Evolutionary conservation across 2,329 filamentous ascomycete species (phyloP).

Genomic region (Botryotinia narcissicola): DNA sequence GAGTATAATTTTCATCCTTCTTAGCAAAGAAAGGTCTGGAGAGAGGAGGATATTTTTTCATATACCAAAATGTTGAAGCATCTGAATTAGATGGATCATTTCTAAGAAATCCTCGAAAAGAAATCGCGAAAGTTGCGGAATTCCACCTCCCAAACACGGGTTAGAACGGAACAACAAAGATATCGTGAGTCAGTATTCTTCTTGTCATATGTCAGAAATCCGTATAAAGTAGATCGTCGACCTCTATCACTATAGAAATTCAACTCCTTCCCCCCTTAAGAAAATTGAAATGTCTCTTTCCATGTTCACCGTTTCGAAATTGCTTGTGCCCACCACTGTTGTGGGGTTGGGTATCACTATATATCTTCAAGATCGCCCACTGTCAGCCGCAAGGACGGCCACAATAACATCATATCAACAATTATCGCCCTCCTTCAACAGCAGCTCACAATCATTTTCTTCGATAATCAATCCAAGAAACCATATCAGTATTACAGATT

Average conservation of each 20-base stretch:
- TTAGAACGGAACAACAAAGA: background rate
- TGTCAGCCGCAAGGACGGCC: background rate
- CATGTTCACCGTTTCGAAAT: background rate
- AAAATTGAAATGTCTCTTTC: background rate
- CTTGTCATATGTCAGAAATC: background rate
- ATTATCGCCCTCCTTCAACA: background rate
- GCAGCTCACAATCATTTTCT: background rate
- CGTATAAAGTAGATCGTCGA: background rate
- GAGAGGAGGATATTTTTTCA: background rate
- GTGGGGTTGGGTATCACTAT: background rate
- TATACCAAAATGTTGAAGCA: background rate
- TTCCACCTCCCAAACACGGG: background rate
- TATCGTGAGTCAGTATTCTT: background rate
- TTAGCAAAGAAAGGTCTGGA: background rate
- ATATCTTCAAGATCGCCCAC: conserved; percentile 4
- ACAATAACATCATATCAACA: background rate
- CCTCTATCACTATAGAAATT: background rate
- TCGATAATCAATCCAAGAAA: background rate
- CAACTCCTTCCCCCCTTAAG: no score
- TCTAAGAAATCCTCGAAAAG: background rate
- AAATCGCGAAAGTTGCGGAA: background rate
- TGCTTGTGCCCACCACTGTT: background rate
- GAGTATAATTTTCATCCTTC: background rate
- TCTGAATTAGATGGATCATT: background rate
- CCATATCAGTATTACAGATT: background rate